Percentiles rank a stretch among this genome's conserved stretches.
These are phyloP conservation scores for Lentinula lateritia DNA, from an alignment of 768 basidiomycete genomes.

Conservation along the genomic window DNA sequence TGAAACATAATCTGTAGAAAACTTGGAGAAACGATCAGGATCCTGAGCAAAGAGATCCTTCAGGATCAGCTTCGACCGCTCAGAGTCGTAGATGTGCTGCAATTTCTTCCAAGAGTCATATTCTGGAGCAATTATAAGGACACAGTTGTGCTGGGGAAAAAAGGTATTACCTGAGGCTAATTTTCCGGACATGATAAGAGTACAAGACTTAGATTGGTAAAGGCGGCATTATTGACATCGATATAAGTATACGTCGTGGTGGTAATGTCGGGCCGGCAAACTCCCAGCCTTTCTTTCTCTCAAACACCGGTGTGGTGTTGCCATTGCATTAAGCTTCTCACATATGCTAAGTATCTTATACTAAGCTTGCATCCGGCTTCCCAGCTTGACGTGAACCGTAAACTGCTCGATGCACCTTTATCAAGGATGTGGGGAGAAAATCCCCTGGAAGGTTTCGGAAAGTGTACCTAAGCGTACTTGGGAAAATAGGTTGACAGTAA, in stretches of 20 bases:
- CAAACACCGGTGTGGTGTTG: neutral
- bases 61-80: slow-evolving; percentile 71
- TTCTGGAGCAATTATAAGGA: slow-evolving; percentile 38
- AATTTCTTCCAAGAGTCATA: slow-evolving; percentile 91
- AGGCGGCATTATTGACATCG: neutral
- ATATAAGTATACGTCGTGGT: neutral
- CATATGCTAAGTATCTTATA: neutral
- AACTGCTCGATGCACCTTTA: neutral
- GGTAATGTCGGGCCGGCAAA: neutral
- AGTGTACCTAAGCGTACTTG: neutral
- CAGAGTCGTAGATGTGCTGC: slow-evolving; percentile 71
- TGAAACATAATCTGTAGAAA: slow-evolving; percentile 72
- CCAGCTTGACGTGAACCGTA: neutral
- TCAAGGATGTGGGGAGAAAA: neutral
- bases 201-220: slow-evolving; percentile 5
- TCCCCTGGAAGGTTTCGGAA: neutral
- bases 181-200: slow-evolving; percentile 51
- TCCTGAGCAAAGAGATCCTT: slow-evolving; percentile 92
- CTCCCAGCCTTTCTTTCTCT: neutral
- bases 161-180: slow-evolving; percentile 47
- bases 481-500: neutral
- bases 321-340: no score
- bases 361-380: neutral
- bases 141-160: neutral
- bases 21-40: slow-evolving; percentile 80